Evolutionary conservation across 2,329 filamentous ascomycete species (phyloP).

Genomic region (Diaporthe sp.): DNA sequence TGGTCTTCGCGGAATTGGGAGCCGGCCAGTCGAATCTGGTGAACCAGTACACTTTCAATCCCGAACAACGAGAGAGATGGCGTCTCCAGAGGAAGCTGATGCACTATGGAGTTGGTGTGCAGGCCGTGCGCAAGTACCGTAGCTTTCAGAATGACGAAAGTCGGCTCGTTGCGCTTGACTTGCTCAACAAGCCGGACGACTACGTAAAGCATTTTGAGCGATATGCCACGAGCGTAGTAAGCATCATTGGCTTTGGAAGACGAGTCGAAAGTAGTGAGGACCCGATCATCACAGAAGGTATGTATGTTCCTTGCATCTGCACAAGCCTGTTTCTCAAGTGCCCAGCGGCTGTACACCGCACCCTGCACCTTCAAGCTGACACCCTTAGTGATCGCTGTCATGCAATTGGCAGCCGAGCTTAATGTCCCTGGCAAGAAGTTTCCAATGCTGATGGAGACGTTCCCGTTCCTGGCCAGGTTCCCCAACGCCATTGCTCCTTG

Average conservation of each 20-base stretch:
- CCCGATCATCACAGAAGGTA: slow-evolving; percentile 67
- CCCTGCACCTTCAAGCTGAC: not conserved
- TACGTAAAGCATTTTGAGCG: slow-evolving; percentile 69
- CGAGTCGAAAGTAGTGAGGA: slow-evolving; percentile 65
- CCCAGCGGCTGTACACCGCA: not conserved
- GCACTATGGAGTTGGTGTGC: slow-evolving; percentile 66
- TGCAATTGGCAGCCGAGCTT: slow-evolving; percentile 70
- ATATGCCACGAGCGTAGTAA: slow-evolving; percentile 67
- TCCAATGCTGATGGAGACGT: slow-evolving; percentile 71
- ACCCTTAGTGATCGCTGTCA: slow-evolving; percentile 63
- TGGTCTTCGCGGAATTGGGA: slow-evolving; percentile 62
- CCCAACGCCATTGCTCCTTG: slow-evolving; percentile 64
- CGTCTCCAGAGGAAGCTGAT: slow-evolving; percentile 64
- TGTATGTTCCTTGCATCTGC: slow-evolving; percentile 4
- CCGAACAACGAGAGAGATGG: slow-evolving; percentile 58
- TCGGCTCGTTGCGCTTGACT: slow-evolving; percentile 65
- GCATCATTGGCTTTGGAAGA: slow-evolving; percentile 70
- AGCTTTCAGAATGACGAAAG: slow-evolving; percentile 72
- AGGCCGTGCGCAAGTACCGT: slow-evolving; percentile 68
- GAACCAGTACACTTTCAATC: slow-evolving; percentile 58
- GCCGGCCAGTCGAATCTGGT: slow-evolving; percentile 59
- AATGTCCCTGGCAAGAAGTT: slow-evolving; percentile 67
- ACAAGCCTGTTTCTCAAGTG: not conserved
- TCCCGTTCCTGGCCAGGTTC: slow-evolving; percentile 63
- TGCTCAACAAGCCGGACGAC: slow-evolving; percentile 58